These are phyloP conservation scores for maize (Zea mays) DNA, from an alignment of 176 grass and related monocot genomes.

Conservation along the genomic window DNA sequence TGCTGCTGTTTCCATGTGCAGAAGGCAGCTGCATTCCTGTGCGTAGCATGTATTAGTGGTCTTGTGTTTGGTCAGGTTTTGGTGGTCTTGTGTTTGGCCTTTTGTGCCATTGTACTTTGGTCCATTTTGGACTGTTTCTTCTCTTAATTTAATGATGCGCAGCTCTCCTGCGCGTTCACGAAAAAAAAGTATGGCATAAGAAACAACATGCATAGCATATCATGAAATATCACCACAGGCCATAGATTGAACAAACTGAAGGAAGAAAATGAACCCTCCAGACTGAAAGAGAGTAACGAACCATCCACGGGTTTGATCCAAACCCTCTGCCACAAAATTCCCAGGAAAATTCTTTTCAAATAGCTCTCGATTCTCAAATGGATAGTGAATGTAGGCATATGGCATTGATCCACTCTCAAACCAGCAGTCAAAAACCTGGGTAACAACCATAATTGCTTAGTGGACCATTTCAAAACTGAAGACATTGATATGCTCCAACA, in stretches of 20 bases:
- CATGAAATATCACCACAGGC: conserved; percentile 17
- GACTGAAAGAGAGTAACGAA: conserved; percentile 40
- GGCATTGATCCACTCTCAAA: conserved; percentile 99
- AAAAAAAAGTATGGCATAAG: conserved; percentile 7
- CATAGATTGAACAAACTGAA: not conserved
- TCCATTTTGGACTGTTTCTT: too few relatives aligned
- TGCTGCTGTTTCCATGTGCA: too few relatives aligned
- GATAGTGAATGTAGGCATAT: conserved; percentile 98
- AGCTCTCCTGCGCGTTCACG: too few relatives aligned
- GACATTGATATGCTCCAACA: not conserved
- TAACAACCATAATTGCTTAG: conserved; percentile 21
- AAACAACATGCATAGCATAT: not conserved
- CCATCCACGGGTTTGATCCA: conserved; percentile 99
- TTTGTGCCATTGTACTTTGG: too few relatives aligned
- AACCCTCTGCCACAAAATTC: conserved; percentile 95
- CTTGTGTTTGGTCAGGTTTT: too few relatives aligned
- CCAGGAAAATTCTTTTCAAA: conserved; percentile 99
- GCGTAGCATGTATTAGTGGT: too few relatives aligned
- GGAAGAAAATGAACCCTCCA: conserved; percentile 15
- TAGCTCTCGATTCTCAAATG: conserved; percentile 93
- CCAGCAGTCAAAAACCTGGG: conserved; percentile 99
- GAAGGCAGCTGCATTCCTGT: too few relatives aligned
- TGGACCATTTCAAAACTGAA: conserved; percentile 30
- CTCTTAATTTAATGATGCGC: too few relatives aligned
- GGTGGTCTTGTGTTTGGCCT: too few relatives aligned